phyloP scores from a whole-genome alignment of 345 rosid species.

The Diplotaxis tenuifolia region DNA sequence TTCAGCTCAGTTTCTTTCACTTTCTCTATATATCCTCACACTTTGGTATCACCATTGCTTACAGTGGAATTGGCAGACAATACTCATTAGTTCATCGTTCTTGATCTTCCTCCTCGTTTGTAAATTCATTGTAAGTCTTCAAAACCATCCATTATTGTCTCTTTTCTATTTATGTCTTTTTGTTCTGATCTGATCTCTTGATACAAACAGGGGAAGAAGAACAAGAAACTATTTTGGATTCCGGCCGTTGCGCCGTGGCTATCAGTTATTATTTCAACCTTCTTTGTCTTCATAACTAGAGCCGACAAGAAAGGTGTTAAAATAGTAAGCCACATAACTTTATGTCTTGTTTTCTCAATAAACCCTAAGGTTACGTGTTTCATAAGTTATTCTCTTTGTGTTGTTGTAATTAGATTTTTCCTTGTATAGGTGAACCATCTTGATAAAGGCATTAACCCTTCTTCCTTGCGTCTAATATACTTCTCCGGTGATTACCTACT shows the following conservation, averaged over 20 bases:
- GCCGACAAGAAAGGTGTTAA: slow-evolving; percentile 81
- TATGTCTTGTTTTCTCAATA: neutral
- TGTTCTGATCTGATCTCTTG: neutral
- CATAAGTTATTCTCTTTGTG: neutral
- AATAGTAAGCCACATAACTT: slow-evolving; percentile 48
- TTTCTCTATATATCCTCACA: neutral
- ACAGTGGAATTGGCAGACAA: slow-evolving; percentile 98
- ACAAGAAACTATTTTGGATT: slow-evolving; percentile 77
- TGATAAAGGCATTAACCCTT: slow-evolving; percentile 76
- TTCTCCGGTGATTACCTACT: slow-evolving; percentile 59
- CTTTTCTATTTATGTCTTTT: neutral
- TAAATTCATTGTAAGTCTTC: slow-evolving; percentile 61
- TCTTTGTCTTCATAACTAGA: slow-evolving; percentile 69
- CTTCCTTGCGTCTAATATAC: slow-evolving; percentile 55
- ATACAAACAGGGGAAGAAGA: slow-evolving; percentile 69
- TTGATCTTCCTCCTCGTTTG: slow-evolving; percentile 67
- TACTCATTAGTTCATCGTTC: slow-evolving; percentile 64
- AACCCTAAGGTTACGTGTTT: neutral
- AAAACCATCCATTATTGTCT: neutral
- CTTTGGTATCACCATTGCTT: slow-evolving; percentile 10
- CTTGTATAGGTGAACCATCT: slow-evolving; percentile 59
- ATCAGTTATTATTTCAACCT: slow-evolving; percentile 72
- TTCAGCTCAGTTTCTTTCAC: neutral
- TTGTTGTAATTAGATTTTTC: neutral
- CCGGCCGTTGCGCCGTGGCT: slow-evolving; percentile 82